These are phyloP conservation scores for Hymenoscyphus scutula DNA, from an alignment of 2,329 filamentous ascomycete species.

Conservation along the genomic window DNA sequence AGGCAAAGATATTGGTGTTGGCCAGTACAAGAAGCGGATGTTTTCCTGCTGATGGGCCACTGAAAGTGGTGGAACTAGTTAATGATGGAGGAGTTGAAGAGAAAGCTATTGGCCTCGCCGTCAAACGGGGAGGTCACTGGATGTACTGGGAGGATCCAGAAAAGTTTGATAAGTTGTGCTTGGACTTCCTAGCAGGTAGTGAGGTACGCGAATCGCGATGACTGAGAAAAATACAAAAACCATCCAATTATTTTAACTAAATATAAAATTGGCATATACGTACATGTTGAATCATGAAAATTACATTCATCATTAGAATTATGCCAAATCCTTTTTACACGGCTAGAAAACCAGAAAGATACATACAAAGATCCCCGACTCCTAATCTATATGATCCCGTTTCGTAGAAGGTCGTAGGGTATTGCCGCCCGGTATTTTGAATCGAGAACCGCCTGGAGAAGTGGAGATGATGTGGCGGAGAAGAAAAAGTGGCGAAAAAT, in stretches of 20 bases:
- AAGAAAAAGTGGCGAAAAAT: neutral
- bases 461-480: neutral
- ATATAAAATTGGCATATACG: neutral
- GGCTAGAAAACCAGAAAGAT: neutral
- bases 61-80: constrained; percentile 33
- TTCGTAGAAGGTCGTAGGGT: neutral
- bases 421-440: neutral
- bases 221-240: neutral
- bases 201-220: neutral
- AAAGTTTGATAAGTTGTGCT: constrained; percentile 29
- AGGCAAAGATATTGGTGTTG: constrained; percentile 32
- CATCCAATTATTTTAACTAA: neutral
- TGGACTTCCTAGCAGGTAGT: constrained; percentile 25
- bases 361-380: neutral
- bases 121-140: constrained; percentile 37
- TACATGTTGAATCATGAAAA: neutral
- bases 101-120: constrained; percentile 28
- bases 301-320: neutral
- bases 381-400: neutral
- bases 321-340: neutral
- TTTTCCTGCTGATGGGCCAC: constrained; percentile 33
- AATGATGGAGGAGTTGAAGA: constrained; percentile 20
- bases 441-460: neutral
- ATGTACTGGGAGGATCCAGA: constrained; percentile 36
- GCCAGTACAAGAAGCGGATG: constrained; percentile 36